Conservation (phyloP, 768 basidiomycete species). For the Russula sp. region DNA sequence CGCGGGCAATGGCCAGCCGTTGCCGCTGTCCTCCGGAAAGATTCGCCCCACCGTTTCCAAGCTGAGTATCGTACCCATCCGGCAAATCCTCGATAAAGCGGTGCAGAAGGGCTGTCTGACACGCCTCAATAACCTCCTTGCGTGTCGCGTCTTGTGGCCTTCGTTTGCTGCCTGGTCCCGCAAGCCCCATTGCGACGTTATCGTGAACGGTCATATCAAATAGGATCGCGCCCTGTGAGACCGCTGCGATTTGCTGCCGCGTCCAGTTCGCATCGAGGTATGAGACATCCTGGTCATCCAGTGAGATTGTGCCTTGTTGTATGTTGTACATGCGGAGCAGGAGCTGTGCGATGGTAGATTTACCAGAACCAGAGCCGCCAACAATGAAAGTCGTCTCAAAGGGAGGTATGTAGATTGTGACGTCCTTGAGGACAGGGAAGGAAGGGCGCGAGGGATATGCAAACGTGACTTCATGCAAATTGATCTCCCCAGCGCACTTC, state of each 20-base stretch:
- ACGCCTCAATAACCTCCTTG: constrained; percentile 72
- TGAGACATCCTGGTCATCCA: constrained; percentile 77
- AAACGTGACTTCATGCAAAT: constrained; percentile 53
- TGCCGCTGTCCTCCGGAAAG: constrained; percentile 92
- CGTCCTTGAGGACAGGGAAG: constrained; percentile 47
- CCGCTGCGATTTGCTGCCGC: constrained; percentile 61
- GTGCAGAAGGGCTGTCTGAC: constrained; percentile 77
- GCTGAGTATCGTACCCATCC: constrained; percentile 76
- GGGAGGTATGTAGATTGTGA: constrained; percentile 63
- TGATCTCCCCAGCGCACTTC: constrained; percentile 64
- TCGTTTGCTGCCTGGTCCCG: constrained; percentile 36
- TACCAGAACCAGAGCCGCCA: constrained; percentile 71
- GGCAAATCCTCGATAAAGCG: constrained; percentile 83
- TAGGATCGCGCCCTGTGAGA: constrained; percentile 73
- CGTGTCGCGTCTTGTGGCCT: constrained; percentile 46
- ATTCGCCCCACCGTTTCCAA: constrained; percentile 68
- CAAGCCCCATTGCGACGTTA: constrained; percentile 76
- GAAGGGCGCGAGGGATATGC: constrained; percentile 67
- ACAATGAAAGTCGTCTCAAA: constrained; percentile 74
- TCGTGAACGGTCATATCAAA: constrained; percentile 78
- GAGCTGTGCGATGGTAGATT: constrained; percentile 61
- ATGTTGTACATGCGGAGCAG: constrained; percentile 69
- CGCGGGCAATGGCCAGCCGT: constrained; percentile 82
- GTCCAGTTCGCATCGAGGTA: constrained; percentile 69
- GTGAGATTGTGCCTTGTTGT: constrained; percentile 52